These are phyloP conservation scores for Picochlorum sp. DNA, from an alignment of 139 green algal species.

Conservation along the genomic window DNA sequence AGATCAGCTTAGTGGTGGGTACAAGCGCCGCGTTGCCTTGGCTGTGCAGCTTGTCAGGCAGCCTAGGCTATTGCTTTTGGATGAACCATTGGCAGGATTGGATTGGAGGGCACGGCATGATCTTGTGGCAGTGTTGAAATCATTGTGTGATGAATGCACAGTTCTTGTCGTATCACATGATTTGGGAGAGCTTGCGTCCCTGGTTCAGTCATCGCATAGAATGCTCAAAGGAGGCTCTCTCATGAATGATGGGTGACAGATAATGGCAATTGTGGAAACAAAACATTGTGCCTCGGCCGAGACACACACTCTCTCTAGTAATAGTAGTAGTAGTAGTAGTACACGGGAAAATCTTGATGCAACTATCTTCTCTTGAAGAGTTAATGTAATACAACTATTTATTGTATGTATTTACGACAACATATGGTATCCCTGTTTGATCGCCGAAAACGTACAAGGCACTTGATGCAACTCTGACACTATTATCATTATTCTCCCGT, in stretches of 20 bases:
- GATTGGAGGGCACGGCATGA: slow-evolving; percentile 61
- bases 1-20: slow-evolving; percentile 67
- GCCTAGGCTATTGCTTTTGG: slow-evolving; percentile 73
- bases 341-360: too few species aligned
- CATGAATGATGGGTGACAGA: slow-evolving; percentile 10
- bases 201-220: slow-evolving; percentile 63
- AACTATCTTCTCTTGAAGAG: too few species aligned
- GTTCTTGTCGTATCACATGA: slow-evolving; percentile 86
- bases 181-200: slow-evolving; percentile 60
- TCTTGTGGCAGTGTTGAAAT: slow-evolving; percentile 23
- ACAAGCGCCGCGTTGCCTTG: slow-evolving; percentile 82
- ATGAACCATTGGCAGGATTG: slow-evolving; percentile 85
- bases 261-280: too few species aligned
- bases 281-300: too few species aligned
- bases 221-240: slow-evolving; percentile 50
- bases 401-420: too few species aligned
- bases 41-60: slow-evolving; percentile 73
- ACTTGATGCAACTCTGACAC: too few species aligned
- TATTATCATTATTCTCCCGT: too few species aligned
- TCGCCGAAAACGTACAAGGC: too few species aligned
- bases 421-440: too few species aligned
- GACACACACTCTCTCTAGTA: too few species aligned
- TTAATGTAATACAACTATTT: too few species aligned
- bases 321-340: too few species aligned
- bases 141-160: slow-evolving; percentile 66